A percentile compares a stretch with the other conserved stretches of the same genome.
Evolutionary conservation across 2,329 filamentous ascomycete species (phyloP).

Genomic region (Colletotrichum truncatum): DNA sequence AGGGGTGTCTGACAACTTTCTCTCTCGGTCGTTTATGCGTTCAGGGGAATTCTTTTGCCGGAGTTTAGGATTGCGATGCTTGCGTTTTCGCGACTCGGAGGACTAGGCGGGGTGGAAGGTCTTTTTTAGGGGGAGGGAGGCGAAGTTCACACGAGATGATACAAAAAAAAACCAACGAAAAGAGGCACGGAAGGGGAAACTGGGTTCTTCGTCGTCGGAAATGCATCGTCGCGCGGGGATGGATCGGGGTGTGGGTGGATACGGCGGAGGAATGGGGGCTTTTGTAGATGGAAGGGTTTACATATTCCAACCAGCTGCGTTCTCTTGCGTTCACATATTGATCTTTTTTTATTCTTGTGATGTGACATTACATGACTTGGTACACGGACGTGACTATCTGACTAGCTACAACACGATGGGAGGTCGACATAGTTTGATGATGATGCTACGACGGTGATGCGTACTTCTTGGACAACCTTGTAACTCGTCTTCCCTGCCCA

Average conservation of each 20-base stretch:
- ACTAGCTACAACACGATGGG: too few relatives aligned
- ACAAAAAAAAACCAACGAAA: conserved; percentile 8
- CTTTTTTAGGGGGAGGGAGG: conserved; percentile 15
- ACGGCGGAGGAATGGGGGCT: conserved; percentile 15
- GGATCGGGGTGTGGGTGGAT: conserved; percentile 13
- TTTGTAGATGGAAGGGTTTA: conserved; percentile 30
- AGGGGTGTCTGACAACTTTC: background rate
- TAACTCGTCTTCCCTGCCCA: too few relatives aligned
- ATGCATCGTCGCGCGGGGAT: conserved; percentile 20
- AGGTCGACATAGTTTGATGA: too few relatives aligned
- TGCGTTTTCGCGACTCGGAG: conserved; percentile 28
- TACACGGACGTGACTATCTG: too few relatives aligned
- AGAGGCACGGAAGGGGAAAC: background rate
- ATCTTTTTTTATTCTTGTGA: background rate
- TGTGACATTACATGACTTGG: background rate
- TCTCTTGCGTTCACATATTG: background rate
- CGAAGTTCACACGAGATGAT: conserved; percentile 20
- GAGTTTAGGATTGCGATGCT: conserved; percentile 33
- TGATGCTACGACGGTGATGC: too few relatives aligned
- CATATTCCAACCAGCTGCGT: conserved; percentile 29
- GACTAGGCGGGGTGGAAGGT: conserved; percentile 14
- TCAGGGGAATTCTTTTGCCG: conserved; percentile 31
- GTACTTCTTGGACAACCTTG: too few relatives aligned
- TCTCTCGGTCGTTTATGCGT: conserved; percentile 6
- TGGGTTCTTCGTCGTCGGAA: conserved; percentile 11